Evolutionary conservation across 176 grass and related monocot genomes (phyloP).

Genomic region (Hordeum marinum): DNA sequence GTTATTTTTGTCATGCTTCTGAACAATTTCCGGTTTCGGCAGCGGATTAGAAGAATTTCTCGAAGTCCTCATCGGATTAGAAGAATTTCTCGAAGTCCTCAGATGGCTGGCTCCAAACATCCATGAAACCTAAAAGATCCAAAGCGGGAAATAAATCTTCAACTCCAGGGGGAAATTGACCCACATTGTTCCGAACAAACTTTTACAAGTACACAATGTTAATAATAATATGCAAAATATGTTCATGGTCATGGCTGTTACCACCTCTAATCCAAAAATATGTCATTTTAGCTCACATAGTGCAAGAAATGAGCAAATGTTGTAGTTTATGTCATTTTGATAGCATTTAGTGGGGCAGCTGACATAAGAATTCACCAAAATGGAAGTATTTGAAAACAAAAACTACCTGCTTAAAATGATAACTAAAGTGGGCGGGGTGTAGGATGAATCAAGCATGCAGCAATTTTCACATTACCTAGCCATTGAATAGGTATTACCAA

Average conservation of each 20-base stretch:
- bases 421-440: neutral
- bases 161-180: neutral
- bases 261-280: neutral
- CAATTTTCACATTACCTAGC: conserved; percentile 13
- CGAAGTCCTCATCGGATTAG: conserved; percentile 42
- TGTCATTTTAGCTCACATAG: neutral
- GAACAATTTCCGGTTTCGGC: neutral
- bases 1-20: conserved; percentile 14
- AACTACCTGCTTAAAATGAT: neutral
- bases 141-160: neutral
- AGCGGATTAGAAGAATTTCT: conserved; percentile 49
- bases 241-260: neutral
- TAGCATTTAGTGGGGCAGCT: neutral
- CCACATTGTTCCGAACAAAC: neutral
- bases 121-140: conserved; percentile 54
- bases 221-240: neutral
- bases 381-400: neutral
- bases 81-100: conserved; percentile 64
- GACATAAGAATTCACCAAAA: neutral
- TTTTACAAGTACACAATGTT: neutral
- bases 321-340: neutral
- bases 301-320: neutral
- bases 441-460: conserved; percentile 18
- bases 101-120: conserved; percentile 56
- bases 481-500: conserved; percentile 1